Evolutionary conservation across 495 filamentous ascomycete genomes (phyloP).

Genomic region (Astrothelium subdiscretum): DNA sequence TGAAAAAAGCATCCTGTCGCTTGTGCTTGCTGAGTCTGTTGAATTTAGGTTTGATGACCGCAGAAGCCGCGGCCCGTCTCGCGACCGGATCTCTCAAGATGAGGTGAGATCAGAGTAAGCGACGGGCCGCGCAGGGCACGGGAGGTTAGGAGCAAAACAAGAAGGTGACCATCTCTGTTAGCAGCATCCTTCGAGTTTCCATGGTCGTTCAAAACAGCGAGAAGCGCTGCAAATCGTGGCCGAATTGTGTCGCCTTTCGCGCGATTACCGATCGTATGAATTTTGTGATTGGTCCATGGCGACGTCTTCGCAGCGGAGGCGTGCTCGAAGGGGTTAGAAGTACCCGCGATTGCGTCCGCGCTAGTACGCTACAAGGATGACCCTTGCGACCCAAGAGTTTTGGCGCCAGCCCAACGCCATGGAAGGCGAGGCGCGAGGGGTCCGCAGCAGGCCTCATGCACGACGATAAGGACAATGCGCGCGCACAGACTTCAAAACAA

Average conservation of each 20-base stretch:
- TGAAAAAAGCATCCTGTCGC: background rate
- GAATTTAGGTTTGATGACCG: constrained; percentile 2
- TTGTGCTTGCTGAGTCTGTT: background rate
- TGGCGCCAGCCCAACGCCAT: background rate
- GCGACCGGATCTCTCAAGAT: background rate
- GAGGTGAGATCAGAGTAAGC: background rate
- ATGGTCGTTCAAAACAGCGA: background rate
- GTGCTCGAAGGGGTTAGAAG: background rate
- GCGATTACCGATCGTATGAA: background rate
- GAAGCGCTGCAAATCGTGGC: background rate
- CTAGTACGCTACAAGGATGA: background rate
- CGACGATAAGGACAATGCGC: constrained; percentile 28
- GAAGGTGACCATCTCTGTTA: background rate
- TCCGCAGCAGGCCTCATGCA: constrained; percentile 18
- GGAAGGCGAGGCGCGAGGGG: background rate
- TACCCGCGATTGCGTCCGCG: background rate
- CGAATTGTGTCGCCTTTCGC: background rate
- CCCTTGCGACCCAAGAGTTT: background rate
- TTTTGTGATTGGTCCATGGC: background rate
- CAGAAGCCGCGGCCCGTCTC: background rate
- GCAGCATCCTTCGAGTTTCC: background rate
- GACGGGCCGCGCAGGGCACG: background rate
- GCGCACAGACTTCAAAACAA: constrained; percentile 11
- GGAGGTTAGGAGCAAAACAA: background rate
- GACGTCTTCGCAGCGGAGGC: background rate